A percentile compares a stretch with the other conserved stretches of the same genome.
Conservation (phyloP, 2,329 filamentous ascomycete genomes). For the Penicillium sp. region DNA sequence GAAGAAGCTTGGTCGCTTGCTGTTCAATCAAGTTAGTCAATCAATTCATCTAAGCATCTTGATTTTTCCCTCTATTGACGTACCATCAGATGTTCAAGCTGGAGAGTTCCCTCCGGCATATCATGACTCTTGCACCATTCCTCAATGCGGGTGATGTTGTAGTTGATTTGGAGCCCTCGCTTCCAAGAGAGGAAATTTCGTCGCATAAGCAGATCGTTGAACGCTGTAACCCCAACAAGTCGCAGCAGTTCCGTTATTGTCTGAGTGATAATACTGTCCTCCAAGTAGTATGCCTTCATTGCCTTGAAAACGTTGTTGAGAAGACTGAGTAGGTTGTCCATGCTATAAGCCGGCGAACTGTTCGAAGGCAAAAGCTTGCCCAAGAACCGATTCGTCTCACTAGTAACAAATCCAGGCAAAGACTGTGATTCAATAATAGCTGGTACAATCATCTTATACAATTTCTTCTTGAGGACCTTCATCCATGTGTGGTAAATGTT, state of each 20-base stretch:
- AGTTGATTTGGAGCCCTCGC: conserved; percentile 97
- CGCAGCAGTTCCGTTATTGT: conserved; percentile 90
- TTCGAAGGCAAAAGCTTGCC: conserved; percentile 92
- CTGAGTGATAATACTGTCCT: conserved; percentile 93
- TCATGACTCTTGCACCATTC: conserved; percentile 99
- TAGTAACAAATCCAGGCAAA: conserved; percentile 95
- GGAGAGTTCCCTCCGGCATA: conserved; percentile 96
- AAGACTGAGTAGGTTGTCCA: conserved; percentile 95
- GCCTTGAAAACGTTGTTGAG: conserved; percentile 97
- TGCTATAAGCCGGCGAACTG: conserved; percentile 92
- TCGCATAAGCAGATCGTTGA: conserved; percentile 96
- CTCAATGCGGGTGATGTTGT: conserved; percentile 98
- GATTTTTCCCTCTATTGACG: conserved; percentile 22
- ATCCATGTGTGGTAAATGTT: conserved; percentile 99
- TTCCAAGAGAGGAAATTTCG: conserved; percentile 99
- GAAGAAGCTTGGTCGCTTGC: conserved; percentile 97
- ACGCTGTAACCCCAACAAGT: conserved; percentile 93
- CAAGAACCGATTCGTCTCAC: conserved; percentile 96
- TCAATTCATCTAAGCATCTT: not conserved
- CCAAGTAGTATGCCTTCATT: conserved; percentile 97
- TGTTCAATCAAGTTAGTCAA: conserved; percentile 31
- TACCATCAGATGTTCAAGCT: conserved; percentile 97
- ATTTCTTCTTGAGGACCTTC: conserved; percentile 99
- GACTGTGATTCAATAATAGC: conserved; percentile 99
- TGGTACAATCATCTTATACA: conserved; percentile 99